These are phyloP conservation scores for Persicaria tinctoria DNA, from an alignment of 148 eudicot genomes.

Conservation along the genomic window DNA sequence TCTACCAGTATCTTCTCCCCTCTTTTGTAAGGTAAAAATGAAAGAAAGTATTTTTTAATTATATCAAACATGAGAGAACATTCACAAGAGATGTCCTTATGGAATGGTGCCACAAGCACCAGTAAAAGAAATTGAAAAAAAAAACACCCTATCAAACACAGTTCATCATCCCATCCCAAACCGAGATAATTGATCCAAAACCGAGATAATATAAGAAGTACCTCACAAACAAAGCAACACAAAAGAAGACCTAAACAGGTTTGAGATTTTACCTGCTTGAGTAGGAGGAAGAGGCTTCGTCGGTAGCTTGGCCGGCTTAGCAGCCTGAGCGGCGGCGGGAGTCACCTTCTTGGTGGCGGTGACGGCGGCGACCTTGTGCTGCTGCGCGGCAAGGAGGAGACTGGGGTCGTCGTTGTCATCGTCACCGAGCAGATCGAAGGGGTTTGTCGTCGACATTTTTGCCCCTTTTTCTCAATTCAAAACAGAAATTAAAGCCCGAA, in stretches of 20 bases:
- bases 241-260: background rate
- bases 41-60: background rate
- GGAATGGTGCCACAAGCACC: background rate
- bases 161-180: background rate
- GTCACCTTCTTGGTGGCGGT: constrained; percentile 18
- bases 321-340: constrained; percentile 7
- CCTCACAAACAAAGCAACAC: background rate
- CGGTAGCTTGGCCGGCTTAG: constrained; percentile 41
- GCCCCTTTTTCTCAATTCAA: background rate
- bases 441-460: constrained; percentile 48
- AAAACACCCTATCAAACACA: background rate
- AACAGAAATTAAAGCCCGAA: background rate
- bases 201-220: background rate
- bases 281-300: constrained; percentile 54
- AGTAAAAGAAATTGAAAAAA: too few relatives aligned
- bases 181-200: background rate
- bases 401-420: constrained; percentile 44
- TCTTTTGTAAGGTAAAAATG: background rate
- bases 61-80: background rate
- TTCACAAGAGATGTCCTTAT: background rate
- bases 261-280: constrained; percentile 30
- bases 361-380: constrained; percentile 19
- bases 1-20: background rate
- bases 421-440: constrained; percentile 48
- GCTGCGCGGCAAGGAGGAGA: constrained; percentile 34